phyloP scores from a whole-genome alignment of 2,329 filamentous ascomycete species.

The Alternaria longipes region DNA sequence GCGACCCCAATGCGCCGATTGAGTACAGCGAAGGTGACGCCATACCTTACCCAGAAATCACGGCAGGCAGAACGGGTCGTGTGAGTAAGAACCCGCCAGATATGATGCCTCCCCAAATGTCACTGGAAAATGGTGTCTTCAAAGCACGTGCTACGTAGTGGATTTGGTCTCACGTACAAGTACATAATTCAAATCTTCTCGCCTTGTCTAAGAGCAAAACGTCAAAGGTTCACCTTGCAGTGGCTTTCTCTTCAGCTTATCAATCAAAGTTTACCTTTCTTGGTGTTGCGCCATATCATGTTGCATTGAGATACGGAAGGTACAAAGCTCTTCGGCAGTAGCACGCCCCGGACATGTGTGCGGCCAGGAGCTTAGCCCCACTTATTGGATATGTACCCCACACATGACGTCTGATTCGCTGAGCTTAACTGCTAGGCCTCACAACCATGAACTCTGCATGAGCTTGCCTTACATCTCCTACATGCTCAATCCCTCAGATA shows the following conservation, averaged over 20 bases:
- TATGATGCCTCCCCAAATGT: not conserved
- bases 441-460: not conserved
- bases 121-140: not conserved
- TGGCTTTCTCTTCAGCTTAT: not conserved
- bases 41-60: constrained; percentile 24
- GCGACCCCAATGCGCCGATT: constrained; percentile 20
- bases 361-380: constrained; percentile 7
- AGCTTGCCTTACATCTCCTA: not conserved
- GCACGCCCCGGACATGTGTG: constrained; percentile 8
- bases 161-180: accelerated
- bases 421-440: not conserved
- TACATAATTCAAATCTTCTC: not conserved
- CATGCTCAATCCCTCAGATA: not conserved
- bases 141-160: not conserved
- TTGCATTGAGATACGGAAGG: no score
- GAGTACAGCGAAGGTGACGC: constrained; percentile 23
- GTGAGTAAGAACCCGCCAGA: not conserved
- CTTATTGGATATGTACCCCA: not conserved
- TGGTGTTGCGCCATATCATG: not conserved
- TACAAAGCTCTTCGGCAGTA: not conserved
- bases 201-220: not conserved
- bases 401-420: not conserved
- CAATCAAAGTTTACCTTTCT: not conserved
- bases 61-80: not conserved
- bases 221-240: not conserved